A percentile compares a stretch with the other conserved stretches of the same genome.
Evolutionary conservation across 2,329 filamentous ascomycete genomes (phyloP).

Genomic region (Calycina marina): DNA sequence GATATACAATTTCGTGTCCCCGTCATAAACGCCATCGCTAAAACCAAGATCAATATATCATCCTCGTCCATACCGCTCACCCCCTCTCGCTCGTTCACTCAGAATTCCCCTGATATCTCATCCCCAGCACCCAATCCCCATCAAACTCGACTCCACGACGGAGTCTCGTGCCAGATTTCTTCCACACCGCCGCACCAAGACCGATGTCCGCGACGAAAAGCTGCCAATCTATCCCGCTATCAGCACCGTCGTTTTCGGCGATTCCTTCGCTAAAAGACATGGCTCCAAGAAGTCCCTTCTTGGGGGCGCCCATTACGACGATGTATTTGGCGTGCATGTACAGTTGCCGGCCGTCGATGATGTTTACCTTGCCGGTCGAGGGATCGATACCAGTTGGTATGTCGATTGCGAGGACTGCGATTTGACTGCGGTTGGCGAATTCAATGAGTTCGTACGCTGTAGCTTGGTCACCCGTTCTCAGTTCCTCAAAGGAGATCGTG

Average conservation of each 20-base stretch:
- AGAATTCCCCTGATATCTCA: slow-evolving; percentile 27
- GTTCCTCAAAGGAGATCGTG: slow-evolving; percentile 76
- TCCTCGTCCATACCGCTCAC: too few species aligned
- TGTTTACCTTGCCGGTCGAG: slow-evolving; percentile 49
- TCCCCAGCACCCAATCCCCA: slow-evolving; percentile 67
- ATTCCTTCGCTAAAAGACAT: slow-evolving; percentile 28
- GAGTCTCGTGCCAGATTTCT: slow-evolving; percentile 66
- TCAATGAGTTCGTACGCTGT: slow-evolving; percentile 81
- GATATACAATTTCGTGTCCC: too few species aligned
- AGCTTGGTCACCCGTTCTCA: slow-evolving; percentile 68
- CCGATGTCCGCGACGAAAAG: slow-evolving; percentile 80
- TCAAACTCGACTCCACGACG: slow-evolving; percentile 82
- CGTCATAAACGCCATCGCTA: too few species aligned
- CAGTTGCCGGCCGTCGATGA: slow-evolving; percentile 61
- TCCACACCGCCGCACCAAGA: slow-evolving; percentile 69
- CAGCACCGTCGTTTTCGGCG: slow-evolving; percentile 17
- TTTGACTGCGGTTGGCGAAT: slow-evolving; percentile 81
- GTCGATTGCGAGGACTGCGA: slow-evolving; percentile 75
- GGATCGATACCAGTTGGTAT: slow-evolving; percentile 81
- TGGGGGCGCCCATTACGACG: slow-evolving; percentile 74
- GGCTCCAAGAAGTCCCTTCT: slow-evolving; percentile 68
- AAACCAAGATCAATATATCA: too few species aligned
- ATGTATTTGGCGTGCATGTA: slow-evolving; percentile 74
- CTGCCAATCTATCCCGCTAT: slow-evolving; percentile 42
- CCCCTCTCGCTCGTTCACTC: too few species aligned